phyloP scores from a whole-genome alignment of 352 stramenopile genomes.

The Phytophthora citricola region DNA sequence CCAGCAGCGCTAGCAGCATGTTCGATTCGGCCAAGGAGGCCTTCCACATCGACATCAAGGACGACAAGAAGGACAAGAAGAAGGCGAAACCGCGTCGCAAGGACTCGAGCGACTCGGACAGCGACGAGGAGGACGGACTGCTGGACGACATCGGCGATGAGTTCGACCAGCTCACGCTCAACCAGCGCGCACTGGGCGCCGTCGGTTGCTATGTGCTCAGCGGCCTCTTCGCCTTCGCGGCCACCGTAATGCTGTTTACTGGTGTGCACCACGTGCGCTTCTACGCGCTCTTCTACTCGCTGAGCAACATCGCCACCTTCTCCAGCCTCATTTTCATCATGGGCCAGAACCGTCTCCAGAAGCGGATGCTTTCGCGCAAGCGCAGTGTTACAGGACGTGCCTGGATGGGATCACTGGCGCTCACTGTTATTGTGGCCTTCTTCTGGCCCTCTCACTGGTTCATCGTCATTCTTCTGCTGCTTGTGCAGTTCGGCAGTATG shows the following conservation, averaged over 20 bases:
- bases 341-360: slow-evolving; percentile 44
- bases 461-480: slow-evolving; percentile 57
- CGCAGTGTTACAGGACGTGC: slow-evolving; percentile 36
- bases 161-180: slow-evolving; percentile 49
- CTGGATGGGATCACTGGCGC: slow-evolving; percentile 51
- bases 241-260: slow-evolving; percentile 46
- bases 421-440: slow-evolving; percentile 53
- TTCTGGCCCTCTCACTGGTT: slow-evolving; percentile 53
- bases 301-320: slow-evolving; percentile 53
- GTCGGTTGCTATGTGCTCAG: slow-evolving; percentile 49
- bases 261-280: slow-evolving; percentile 50
- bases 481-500: slow-evolving; percentile 61
- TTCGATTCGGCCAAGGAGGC: slow-evolving; percentile 37
- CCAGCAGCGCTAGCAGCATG: slow-evolving; percentile 18
- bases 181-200: slow-evolving; percentile 44
- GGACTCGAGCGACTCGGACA: slow-evolving; percentile 47
- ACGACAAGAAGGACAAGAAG: slow-evolving; percentile 41
- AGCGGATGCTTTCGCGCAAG: slow-evolving; percentile 52
- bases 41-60: slow-evolving; percentile 49
- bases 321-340: slow-evolving; percentile 55
- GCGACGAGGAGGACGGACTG: slow-evolving; percentile 48
- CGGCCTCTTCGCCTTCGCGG: slow-evolving; percentile 41
- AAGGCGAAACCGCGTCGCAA: slow-evolving; percentile 32
- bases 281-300: slow-evolving; percentile 51
- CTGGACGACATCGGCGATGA: slow-evolving; percentile 45